Percentiles rank a stretch among this genome's conserved stretches.
These are phyloP conservation scores for Dipteronia dyeriana DNA, from an alignment of 345 rosid genomes.

Conservation along the genomic window DNA sequence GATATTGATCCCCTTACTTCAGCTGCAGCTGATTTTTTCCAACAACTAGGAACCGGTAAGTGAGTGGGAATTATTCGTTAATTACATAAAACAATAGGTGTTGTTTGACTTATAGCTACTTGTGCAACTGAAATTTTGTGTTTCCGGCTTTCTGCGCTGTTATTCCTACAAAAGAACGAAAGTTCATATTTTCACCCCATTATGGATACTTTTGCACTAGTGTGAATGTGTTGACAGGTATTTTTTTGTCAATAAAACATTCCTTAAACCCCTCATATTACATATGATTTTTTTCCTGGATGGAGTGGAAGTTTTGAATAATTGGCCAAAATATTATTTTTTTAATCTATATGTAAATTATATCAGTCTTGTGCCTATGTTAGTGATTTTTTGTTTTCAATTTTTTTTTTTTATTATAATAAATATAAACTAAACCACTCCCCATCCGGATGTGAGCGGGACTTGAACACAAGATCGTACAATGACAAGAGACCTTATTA, in stretches of 20 bases:
- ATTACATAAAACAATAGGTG: not conserved
- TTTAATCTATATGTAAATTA: not conserved
- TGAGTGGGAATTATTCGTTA: slow-evolving; percentile 6
- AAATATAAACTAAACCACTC: not conserved
- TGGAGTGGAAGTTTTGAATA: not conserved
- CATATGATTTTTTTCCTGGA: not conserved
- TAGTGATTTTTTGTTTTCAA: not conserved
- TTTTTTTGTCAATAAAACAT: not conserved
- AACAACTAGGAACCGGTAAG: slow-evolving; percentile 96
- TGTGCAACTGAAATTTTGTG: not conserved
- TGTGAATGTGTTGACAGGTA: not conserved
- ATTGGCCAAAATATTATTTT: not conserved
- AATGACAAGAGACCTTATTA: not conserved
- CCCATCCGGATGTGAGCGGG: not conserved
- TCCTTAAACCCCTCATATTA: not conserved
- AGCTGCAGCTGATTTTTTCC: slow-evolving; percentile 94
- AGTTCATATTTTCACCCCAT: not conserved
- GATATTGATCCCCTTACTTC: slow-evolving; percentile 92
- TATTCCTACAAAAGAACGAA: not conserved
- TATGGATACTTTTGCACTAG: not conserved
- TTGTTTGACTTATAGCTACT: not conserved
- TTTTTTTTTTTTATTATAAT: too few relatives aligned
- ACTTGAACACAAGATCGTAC: not conserved
- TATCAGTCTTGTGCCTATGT: not conserved
- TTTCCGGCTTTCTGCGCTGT: not conserved